Base-by-base conservation (phyloP, 306 rosid genomes). In the Chamaecrista fasciculata region DNA sequence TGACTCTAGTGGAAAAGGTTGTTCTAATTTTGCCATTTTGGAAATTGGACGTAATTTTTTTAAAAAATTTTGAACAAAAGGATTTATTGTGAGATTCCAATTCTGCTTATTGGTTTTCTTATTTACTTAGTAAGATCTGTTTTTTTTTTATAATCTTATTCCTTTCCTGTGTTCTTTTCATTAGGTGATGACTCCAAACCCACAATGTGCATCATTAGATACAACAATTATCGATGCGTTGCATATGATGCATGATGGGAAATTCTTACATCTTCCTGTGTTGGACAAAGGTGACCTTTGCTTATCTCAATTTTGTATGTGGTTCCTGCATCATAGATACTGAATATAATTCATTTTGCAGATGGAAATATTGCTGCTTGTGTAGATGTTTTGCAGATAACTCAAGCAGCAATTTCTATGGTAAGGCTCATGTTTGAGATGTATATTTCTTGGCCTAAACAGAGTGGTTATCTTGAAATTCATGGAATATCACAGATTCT, bases 101-200 rank as follows among this genome's bases (percentile, higher is more conserved):
- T 48, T 76, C 76, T 70, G 73, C 67, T 73, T 28, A 23, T 48
- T 26, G 48, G 42, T 62, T 67, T 55, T 69, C 25, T 29, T 29
- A 62, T 77, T 77, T 74, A 64, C 80, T 50, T 14, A 55, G 52
- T 53, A 58, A 62, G 50, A 47, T 50, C 18, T 55, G 43, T 40
- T 56, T 62, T 58, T 66, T 69, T 68, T 64, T 20, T 59, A 63
- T 47, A 57, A 52, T 51, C 31, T 64, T 56, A 31, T 49, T 69
- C 47, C 48, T 53, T 80, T 66, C 33, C 57, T 31, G 59, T 40
- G 69, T 25, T 59, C 66, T 20, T 64, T 75, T 71, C 65, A 25
- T 60, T 69, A 94, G 97, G 97, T 94, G 62, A 94, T 94, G 98
- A 90, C 98, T 31, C 88, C 90, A 78, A 88, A 86, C 80, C 98